Conservation (phyloP, 2,329 filamentous ascomycete species). For the Pseudogymnoascus sp. region DNA sequence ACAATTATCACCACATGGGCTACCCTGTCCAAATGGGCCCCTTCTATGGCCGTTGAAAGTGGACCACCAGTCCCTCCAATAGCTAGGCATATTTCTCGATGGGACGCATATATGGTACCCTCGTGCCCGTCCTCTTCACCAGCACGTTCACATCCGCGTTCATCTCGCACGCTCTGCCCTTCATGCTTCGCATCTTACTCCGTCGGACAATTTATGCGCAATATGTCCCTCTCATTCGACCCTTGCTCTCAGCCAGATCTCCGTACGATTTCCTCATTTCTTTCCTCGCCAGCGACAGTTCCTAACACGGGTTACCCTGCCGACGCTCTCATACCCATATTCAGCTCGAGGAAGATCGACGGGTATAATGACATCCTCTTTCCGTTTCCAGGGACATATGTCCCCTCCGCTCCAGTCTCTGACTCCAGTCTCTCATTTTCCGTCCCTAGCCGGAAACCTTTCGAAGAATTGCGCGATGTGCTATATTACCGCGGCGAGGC, state of each 20-base stretch:
- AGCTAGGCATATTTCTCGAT: not conserved
- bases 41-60: not conserved
- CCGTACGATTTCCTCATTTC: conserved; percentile 44
- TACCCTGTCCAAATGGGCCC: not conserved
- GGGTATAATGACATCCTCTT: conserved; percentile 48
- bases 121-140: not conserved
- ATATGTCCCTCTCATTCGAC: conserved; percentile 32
- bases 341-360: conserved; percentile 47
- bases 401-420: conserved; percentile 32
- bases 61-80: not conserved
- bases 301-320: conserved; percentile 27
- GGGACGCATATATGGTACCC: conserved; percentile 4
- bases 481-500: conserved; percentile 48
- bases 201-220: conserved; percentile 16
- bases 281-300: conserved; percentile 40
- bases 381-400: conserved; percentile 36
- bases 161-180: not conserved
- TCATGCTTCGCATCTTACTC: conserved; percentile 27
- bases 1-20: conserved; percentile 7
- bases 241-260: conserved; percentile 45
- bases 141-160: not conserved
- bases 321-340: conserved; percentile 45
- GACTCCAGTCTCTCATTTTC: conserved; percentile 22
- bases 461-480: conserved; percentile 35
- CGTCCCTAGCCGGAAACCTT: conserved; percentile 19